phyloP scores from a whole-genome alignment of 202 grass and related monocot genomes.

The Setaria italica region DNA sequence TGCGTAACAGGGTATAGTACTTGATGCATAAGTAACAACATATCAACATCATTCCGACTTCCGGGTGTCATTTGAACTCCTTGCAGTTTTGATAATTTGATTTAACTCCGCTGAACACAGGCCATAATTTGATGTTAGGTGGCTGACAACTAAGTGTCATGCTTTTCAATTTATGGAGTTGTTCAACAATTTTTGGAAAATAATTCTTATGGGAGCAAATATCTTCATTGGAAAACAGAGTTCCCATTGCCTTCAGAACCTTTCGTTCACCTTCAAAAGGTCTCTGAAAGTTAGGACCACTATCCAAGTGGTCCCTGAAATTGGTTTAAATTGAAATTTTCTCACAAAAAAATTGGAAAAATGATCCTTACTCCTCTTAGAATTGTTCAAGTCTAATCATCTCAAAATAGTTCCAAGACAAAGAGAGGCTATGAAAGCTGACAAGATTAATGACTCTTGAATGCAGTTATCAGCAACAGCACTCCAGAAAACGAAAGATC shows the following conservation, averaged over 20 bases:
- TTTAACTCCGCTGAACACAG: not conserved
- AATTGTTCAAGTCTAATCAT: not conserved
- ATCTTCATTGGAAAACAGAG: not conserved
- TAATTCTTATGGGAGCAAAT: constrained; percentile 17
- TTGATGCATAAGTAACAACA: constrained; percentile 23
- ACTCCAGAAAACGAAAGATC: not conserved
- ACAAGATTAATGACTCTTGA: not conserved
- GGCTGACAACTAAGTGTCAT: not conserved
- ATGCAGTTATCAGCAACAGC: not conserved
- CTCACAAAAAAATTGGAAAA: not conserved
- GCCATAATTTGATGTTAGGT: not conserved
- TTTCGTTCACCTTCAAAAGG: not conserved
- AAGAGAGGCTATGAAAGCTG: not conserved
- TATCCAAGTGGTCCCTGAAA: not conserved
- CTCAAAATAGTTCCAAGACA: not conserved
- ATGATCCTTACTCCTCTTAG: not conserved
- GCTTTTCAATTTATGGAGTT: constrained; percentile 14
- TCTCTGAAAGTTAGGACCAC: not conserved
- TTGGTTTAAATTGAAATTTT: constrained; percentile 9
- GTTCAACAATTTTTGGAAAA: not conserved
- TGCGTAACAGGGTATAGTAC: not conserved
- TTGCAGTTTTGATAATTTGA: not conserved
- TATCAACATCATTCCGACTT: not conserved
- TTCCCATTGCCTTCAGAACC: not conserved
- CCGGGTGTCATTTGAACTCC: not conserved